Evolutionary conservation across 1,284 basidiomycete species (phyloP).

Genomic region (Sanghuangporus sanghuang): DNA sequence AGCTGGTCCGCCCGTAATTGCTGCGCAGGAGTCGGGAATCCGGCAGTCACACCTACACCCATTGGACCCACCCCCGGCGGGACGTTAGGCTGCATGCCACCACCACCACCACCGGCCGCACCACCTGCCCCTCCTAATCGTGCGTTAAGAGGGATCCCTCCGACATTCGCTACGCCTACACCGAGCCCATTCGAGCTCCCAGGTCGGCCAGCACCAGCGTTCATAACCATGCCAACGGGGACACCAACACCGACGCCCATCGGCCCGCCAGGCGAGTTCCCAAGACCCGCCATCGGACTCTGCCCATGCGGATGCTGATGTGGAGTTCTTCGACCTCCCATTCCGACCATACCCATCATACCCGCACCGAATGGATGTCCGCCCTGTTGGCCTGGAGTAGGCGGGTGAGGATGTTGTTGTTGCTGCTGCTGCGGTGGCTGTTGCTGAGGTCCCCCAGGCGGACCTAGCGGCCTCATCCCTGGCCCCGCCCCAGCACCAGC

Average conservation of each 20-base stretch:
- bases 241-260: neutral
- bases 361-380: neutral
- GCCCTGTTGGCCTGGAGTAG: neutral
- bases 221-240: neutral
- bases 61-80: neutral
- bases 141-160: neutral
- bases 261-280: slow-evolving; percentile 8
- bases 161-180: neutral
- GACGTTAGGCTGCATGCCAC: neutral
- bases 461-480: neutral
- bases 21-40: slow-evolving; percentile 10
- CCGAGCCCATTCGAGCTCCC: slow-evolving; percentile 6
- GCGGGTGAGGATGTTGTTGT: neutral
- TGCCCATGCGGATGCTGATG: slow-evolving; percentile 3
- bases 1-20: neutral
- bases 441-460: neutral
- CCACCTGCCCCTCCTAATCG: neutral
- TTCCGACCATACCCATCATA: neutral
- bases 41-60: neutral
- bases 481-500: neutral
- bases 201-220: neutral
- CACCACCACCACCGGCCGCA: neutral
- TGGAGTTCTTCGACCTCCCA: slow-evolving; percentile 13
- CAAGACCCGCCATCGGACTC: slow-evolving; percentile 13
- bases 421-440: neutral